Percentiles rank a stretch among this genome's conserved stretches.
These are phyloP conservation scores for Neurospora pannonica DNA, from an alignment of 495 filamentous ascomycete species.

Conservation along the genomic window DNA sequence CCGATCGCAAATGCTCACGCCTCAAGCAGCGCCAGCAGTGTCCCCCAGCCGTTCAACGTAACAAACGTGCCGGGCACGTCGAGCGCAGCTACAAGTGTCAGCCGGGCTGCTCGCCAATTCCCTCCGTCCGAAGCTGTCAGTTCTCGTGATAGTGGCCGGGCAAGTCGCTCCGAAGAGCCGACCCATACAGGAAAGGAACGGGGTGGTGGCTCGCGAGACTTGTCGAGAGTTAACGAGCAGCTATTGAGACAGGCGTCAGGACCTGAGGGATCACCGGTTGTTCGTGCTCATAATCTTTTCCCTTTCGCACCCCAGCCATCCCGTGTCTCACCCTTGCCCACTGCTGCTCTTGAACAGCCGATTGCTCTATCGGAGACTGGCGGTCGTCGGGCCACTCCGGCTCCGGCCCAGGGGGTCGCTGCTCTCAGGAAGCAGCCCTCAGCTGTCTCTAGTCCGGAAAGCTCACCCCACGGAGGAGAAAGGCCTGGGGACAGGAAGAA, in stretches of 20 bases:
- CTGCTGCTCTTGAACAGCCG: slow-evolving; percentile 45
- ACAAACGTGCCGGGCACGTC: slow-evolving; percentile 10
- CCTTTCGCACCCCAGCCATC: slow-evolving; percentile 76
- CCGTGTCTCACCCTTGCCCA: slow-evolving; percentile 67
- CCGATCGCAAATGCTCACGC: slow-evolving; percentile 2
- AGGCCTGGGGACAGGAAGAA: slow-evolving; percentile 34
- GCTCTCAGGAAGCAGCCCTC: slow-evolving; percentile 36
- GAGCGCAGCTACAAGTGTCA: slow-evolving; percentile 5
- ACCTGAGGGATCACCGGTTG: slow-evolving; percentile 24
- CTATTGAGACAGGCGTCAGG: slow-evolving; percentile 23
- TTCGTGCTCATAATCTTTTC: slow-evolving; percentile 44
- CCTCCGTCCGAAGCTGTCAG: slow-evolving; percentile 13
- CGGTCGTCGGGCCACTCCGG: slow-evolving; percentile 27
- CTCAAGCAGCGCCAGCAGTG: neutral
- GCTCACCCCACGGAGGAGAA: slow-evolving; percentile 35
- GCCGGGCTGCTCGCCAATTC: slow-evolving; percentile 4
- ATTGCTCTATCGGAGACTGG: slow-evolving; percentile 29
- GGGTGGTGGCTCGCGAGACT: slow-evolving; percentile 24
- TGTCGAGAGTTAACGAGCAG: slow-evolving; percentile 21
- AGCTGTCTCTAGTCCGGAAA: slow-evolving; percentile 40
- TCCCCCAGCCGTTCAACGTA: slow-evolving; percentile 1
- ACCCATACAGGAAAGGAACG: slow-evolving; percentile 29
- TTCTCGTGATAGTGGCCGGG: slow-evolving; percentile 26
- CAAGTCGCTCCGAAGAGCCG: slow-evolving; percentile 33
- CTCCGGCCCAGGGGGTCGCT: slow-evolving; percentile 39